Evolutionary conservation across 495 filamentous ascomycete genomes (phyloP), one percentile per base, ranked within the genome.

Genomic region (Talaromyces liani): DNA sequence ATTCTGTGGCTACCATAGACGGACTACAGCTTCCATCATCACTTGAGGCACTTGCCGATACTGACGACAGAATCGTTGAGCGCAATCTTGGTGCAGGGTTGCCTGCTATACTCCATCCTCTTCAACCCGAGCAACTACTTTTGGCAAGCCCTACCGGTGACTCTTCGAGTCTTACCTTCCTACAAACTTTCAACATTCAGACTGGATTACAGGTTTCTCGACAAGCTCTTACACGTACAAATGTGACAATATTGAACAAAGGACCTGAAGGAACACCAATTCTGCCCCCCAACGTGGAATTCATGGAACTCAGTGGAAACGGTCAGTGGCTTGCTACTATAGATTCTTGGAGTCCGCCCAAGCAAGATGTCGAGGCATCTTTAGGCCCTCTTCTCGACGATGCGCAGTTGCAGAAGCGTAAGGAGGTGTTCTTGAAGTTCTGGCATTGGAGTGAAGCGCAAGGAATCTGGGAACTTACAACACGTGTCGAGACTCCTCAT

Each of bases 241-340:
- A 94, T 68, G 82, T 88, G 6, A 97, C 94, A 0, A 89, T 87
- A 58, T 72, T 89, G 63, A 94, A 89, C 62, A 77, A 88, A 24
- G 86, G 87, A 2, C 88, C 88, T 20, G 87, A 89, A 62, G 82
- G 86, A 0, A 81, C 82, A 47, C 78, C 81, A 20, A 82, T 98
- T 54, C 71, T 79, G 1, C 86, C 96, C 63, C 93, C 94, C 7
- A 85, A 88, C 65, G 81, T 95, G 54, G 87, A 81, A 12, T 82
- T 86, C 57, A 74, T 99, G 62, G 80, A 84, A 59, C 82, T 93
- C 63, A 90, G 89, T 24, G 71, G 80, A 27, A 88, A 97, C 71
- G 93, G 92, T 1, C 82, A 86, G 65, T 99, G 94, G 94, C 81
- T 99, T 65, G 92, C 90, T 39, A 96, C 91, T 0, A 83, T 95